Evolutionary conservation across 164 flowering plant genomes (phyloP).

Genomic region (Pachysandra terminalis): DNA sequence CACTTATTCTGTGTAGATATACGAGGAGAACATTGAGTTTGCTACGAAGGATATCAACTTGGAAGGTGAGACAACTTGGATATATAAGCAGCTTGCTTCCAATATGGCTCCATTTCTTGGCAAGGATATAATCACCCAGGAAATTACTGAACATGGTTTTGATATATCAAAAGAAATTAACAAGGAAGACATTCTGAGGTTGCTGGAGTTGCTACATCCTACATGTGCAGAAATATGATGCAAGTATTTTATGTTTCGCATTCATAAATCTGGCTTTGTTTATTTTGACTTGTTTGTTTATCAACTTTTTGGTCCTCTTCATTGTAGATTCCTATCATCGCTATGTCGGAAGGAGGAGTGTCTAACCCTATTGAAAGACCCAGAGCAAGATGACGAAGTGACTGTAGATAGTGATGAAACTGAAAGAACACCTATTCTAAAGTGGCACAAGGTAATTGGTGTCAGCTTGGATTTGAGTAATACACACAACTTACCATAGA

Average conservation of each 20-base stretch:
- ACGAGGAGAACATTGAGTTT: conserved; percentile 74
- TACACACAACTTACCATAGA: background rate
- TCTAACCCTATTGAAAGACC: conserved; percentile 56
- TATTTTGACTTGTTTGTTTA: background rate
- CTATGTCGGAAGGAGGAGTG: conserved; percentile 87
- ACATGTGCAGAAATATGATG: conserved; percentile 84
- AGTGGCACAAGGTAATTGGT: conserved; percentile 54
- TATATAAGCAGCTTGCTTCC: conserved; percentile 49
- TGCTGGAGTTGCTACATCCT: conserved; percentile 66
- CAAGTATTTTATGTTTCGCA: conserved; percentile 28
- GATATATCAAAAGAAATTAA: conserved; percentile 25
- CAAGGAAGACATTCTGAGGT: conserved; percentile 54
- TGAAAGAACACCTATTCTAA: conserved; percentile 31
- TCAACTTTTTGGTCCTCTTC: conserved; percentile 7
- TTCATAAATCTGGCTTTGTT: background rate
- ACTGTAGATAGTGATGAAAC: conserved; percentile 27
- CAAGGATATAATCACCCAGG: conserved; percentile 16
- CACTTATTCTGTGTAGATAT: conserved; percentile 44
- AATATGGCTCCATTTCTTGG: conserved; percentile 29
- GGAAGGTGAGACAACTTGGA: conserved; percentile 67
- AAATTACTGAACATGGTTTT: conserved; percentile 14
- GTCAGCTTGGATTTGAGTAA: conserved; percentile 1
- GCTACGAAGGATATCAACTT: conserved; percentile 56
- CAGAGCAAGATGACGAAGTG: conserved; percentile 34
- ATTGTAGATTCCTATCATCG: conserved; percentile 78